Evolutionary conservation across 495 filamentous ascomycete genomes (phyloP).

Genomic region (Filosporella fistucella): DNA sequence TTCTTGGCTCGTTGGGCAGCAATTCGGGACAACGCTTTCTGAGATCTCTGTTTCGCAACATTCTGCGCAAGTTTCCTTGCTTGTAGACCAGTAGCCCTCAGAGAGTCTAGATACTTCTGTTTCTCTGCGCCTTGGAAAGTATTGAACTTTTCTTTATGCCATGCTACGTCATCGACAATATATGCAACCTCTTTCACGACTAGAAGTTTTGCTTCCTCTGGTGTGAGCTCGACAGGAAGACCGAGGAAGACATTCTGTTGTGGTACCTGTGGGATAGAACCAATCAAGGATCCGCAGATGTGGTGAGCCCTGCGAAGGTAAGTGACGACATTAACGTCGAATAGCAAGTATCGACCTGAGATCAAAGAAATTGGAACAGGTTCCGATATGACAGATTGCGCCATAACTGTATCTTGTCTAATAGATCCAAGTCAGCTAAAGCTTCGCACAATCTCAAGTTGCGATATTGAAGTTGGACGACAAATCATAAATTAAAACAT

Average conservation of each 20-base stretch:
- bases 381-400: slow-evolving; percentile 17
- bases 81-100: slow-evolving; percentile 19
- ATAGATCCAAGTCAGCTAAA: slow-evolving; percentile 7
- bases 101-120: slow-evolving; percentile 22
- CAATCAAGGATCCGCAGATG: slow-evolving; percentile 83
- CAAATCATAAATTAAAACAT: slow-evolving; percentile 35
- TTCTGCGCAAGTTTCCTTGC: slow-evolving; percentile 16
- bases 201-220: slow-evolving; percentile 81
- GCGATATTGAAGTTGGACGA: neutral
- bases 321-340: slow-evolving; percentile 77
- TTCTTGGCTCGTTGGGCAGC: slow-evolving; percentile 4
- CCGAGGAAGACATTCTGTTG: slow-evolving; percentile 95
- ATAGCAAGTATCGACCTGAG: slow-evolving; percentile 79
- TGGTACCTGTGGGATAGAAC: slow-evolving; percentile 83
- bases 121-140: slow-evolving; percentile 19
- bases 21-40: slow-evolving; percentile 10
- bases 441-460: neutral
- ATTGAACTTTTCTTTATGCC: slow-evolving; percentile 47
- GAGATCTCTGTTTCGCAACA: slow-evolving; percentile 4
- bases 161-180: slow-evolving; percentile 69
- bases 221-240: slow-evolving; percentile 81
- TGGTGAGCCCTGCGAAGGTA: slow-evolving; percentile 75
- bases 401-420: slow-evolving; percentile 1
- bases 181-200: slow-evolving; percentile 76
- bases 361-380: slow-evolving; percentile 76